Base-by-base conservation (phyloP, 495 filamentous ascomycete genomes). In the Collariella sp. region DNA sequence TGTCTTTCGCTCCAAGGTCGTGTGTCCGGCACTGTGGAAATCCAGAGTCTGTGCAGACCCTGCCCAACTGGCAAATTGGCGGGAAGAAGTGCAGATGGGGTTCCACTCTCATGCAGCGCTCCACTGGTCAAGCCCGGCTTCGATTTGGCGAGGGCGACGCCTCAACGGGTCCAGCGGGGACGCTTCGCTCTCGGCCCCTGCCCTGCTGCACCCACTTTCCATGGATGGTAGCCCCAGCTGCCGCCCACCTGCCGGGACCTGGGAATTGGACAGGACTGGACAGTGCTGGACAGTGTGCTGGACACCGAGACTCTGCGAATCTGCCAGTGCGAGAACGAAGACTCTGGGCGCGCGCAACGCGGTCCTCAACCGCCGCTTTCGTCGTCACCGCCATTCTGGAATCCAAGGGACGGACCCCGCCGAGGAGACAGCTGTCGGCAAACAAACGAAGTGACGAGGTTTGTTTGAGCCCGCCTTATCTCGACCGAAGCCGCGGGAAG, bases 311-410 rank as follows among this genome's bases (percentile, higher is more conserved):
- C n/a, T n/a, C n/a, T n/a, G n/a, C n/a, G n/a, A n/a, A n/a, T n/a
- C n/a, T n/a, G n/a, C 4, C 26, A 31, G 26, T 31, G 26, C 9
- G 26, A 31, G 26, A 31, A 31, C n/a, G n/a, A n/a, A n/a, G n/a
- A 9, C 26, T 22, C 22, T 44, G 41, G 41, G 19, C 18, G 35
- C 46, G 46, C 35, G 48, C 36, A 40, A 50, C 48, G 35, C 22
- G 36, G 35, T 12, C 38, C 24, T 38, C 48, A 36, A 26, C 45
- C 45, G 34, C 44, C 52, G 44, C 23, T 57, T 58, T 52, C 31
- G 47, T 61, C 58, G 63, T 67, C 69, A 67, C 71, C 71, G 70
- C 67, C 69, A 69, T 63, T 65, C 60, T 43, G 52, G 44, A 31
- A 35, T 43, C 24, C n/a, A n/a, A n/a, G n/a, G n/a, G n/a, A n/a